Evolutionary conservation across 2,329 filamentous ascomycete species (phyloP).

Genomic region (Chaetomiaceae sp.): DNA sequence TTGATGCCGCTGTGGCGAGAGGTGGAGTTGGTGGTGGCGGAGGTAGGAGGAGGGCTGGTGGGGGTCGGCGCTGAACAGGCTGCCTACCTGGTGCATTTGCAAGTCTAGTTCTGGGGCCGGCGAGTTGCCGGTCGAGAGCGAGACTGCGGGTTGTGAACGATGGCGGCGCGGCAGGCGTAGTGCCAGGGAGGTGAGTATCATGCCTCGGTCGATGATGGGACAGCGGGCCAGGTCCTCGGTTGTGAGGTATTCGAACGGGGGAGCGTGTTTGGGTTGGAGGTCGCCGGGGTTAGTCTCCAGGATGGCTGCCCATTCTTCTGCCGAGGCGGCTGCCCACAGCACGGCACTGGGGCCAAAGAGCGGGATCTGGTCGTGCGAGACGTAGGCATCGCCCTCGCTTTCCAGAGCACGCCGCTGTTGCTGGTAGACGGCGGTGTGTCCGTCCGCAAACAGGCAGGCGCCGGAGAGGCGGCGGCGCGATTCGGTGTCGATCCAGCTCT

Average conservation of each 20-base stretch:
- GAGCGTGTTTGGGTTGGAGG: conserved; percentile 26
- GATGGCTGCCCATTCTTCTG: conserved; percentile 41
- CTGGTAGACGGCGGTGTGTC: conserved; percentile 49
- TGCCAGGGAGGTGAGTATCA: conserved; percentile 36
- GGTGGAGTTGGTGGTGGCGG: conserved; percentile 21
- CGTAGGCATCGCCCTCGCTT: conserved; percentile 32
- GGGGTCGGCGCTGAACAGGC: conserved; percentile 9
- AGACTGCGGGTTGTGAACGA: background rate
- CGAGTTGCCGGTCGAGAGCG: conserved; percentile 18
- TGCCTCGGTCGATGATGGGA: conserved; percentile 34
- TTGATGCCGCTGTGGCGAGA: too few relatives aligned
- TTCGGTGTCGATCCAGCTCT: conserved; percentile 47
- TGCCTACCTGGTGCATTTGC: conserved; percentile 12
- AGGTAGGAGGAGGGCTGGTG: conserved; percentile 10
- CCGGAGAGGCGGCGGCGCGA: conserved; percentile 48
- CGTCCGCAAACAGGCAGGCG: conserved; percentile 51
- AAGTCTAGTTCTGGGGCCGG: conserved; percentile 24
- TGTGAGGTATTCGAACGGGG: conserved; percentile 32
- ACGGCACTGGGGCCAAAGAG: conserved; percentile 38
- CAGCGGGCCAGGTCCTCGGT: conserved; percentile 32
- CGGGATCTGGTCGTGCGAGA: conserved; percentile 37
- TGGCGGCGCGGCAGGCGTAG: conserved; percentile 34
- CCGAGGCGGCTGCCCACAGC: conserved; percentile 45
- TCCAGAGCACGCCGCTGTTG: conserved; percentile 40
- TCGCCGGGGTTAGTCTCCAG: conserved; percentile 25